Evolutionary conservation across 306 rosid species (phyloP).

Genomic region (Albizia julibrissin): DNA sequence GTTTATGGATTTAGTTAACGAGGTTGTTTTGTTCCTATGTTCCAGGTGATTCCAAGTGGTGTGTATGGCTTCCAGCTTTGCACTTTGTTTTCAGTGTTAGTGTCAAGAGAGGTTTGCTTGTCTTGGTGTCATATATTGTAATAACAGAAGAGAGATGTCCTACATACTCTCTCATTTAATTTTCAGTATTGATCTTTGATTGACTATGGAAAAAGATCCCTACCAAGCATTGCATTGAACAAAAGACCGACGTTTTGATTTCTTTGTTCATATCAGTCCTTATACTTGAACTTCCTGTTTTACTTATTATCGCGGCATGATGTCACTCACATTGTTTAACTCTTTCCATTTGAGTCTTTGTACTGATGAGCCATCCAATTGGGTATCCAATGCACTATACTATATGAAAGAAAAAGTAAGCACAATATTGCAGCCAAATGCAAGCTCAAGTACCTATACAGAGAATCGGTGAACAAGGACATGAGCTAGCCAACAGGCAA

Average conservation of each 20-base stretch:
- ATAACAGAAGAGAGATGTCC: conserved; percentile 51
- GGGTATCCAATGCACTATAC: conserved; percentile 9
- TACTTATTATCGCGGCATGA: neutral
- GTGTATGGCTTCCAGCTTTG: conserved; percentile 26
- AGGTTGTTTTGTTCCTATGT: conserved; percentile 13
- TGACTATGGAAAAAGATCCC: neutral
- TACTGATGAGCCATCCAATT: conserved; percentile 21
- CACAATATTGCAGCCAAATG: neutral
- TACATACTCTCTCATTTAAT: conserved; percentile 19
- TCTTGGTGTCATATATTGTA: conserved; percentile 36
- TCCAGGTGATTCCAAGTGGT: conserved; percentile 58
- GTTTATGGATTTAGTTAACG: conserved; percentile 6
- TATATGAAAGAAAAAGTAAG: neutral
- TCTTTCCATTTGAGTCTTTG: conserved; percentile 10
- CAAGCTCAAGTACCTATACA: neutral
- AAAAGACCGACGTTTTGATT: conserved; percentile 5
- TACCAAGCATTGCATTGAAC: conserved; percentile 22
- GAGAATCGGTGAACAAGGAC: neutral
- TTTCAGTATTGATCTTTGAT: conserved; percentile 21
- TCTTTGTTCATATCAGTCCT: neutral
- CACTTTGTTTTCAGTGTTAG: conserved; percentile 3
- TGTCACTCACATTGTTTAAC: neutral
- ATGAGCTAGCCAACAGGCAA: conserved; percentile 25
- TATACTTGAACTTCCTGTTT: neutral
- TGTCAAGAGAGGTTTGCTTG: conserved; percentile 20